phyloP scores from a whole-genome alignment of 345 rosid species.

The Hibiscus syriacus region DNA sequence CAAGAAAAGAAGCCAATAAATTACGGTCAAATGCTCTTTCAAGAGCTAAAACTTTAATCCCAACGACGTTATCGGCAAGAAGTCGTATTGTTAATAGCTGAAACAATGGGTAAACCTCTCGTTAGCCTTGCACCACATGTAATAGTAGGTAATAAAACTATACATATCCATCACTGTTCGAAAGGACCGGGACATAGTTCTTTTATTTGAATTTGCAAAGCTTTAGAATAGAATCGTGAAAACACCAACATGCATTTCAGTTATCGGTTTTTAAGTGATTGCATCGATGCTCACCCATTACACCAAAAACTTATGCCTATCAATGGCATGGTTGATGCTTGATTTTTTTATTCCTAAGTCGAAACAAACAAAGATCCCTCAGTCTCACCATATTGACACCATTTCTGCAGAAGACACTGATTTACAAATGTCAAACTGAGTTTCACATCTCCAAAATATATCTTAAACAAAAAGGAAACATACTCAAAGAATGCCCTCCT shows the following conservation, averaged over 20 bases:
- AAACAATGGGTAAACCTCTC: constrained; percentile 7
- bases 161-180: not conserved
- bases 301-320: not conserved
- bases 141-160: not conserved
- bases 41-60: constrained; percentile 48
- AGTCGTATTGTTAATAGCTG: constrained; percentile 58
- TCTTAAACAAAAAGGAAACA: not conserved
- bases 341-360: not conserved
- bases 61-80: constrained; percentile 46
- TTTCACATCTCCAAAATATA: not conserved
- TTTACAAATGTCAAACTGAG: not conserved
- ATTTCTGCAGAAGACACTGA: not conserved
- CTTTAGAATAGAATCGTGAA: no score
- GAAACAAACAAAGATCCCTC: not conserved
- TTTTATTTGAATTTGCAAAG: no score
- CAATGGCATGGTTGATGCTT: not conserved
- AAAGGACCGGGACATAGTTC: not conserved
- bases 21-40: constrained; percentile 75
- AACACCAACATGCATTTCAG: no score
- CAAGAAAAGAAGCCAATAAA: constrained; percentile 59
- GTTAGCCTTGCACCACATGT: not conserved
- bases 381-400: not conserved
- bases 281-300: not conserved
- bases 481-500: not conserved
- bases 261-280: not conserved